Base-by-base conservation (phyloP, 305 asterid genomes). In the Stenogyne calaminthoides region DNA sequence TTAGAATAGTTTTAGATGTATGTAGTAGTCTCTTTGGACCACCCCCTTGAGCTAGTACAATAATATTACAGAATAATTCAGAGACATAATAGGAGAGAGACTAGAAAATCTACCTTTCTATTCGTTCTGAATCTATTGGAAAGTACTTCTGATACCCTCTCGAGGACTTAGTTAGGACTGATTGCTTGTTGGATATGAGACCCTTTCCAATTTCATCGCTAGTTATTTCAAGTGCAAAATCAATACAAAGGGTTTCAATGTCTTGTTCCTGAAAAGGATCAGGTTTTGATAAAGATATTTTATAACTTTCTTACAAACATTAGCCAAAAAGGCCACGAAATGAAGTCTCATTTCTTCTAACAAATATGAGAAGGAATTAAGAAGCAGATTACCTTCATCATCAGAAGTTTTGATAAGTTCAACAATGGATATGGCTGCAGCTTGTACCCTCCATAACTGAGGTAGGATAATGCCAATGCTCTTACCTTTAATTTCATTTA, bases 381-480 rank as follows among this genome's bases (percentile, higher is more conserved):
- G 64, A 72, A 18, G 69, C 52, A 57, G 20, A 62, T 27, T 76
- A 91, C 98, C 94, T 85, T 78, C 87, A 94, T 85, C 87, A 86
- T 69, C 61, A 94, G 84, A 74, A 94, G 83, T 75, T 89, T 88
- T 72, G 97, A 89, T 73, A 94, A 84, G 76, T 84, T 76, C 10
- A 69, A 76, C 77, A 94, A 73, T 37, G 98, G 94, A 84, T 82
- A 86, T 20, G 97, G 93, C 80, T 94, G 97, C 78, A 88, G 91
- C 87, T 89, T 91, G 88, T 94, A 94, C 69, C 92, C 95, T 69
- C 95, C 96, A 76, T 81, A 82, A 83, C 86, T 87, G 77, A 94
- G 67, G 67, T 85, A 88, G 75, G 87, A 86, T 71, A 94, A 76
- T 59, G 96, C 98, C 66, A 86, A 76, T 77, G 82, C 81, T 71